Base-by-base conservation (phyloP, 768 basidiomycete species). In the Boletus sp. region DNA sequence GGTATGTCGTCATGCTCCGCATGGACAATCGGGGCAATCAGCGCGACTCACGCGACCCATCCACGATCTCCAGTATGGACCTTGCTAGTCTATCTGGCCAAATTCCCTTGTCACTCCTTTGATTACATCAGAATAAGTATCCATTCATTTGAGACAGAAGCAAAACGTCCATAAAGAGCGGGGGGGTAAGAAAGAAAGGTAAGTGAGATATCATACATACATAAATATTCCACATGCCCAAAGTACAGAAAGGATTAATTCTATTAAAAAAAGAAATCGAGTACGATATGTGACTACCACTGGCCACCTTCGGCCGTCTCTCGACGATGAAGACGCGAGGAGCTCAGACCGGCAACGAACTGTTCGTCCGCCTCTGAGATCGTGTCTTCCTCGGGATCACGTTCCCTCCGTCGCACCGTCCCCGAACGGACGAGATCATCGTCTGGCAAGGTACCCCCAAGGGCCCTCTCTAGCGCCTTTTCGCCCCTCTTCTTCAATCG, bases 401-500 rank as follows among this genome's bases (percentile, higher is more conserved):
- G 71, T 27, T 73, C 75, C 52, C 71, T 77, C 63, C 77, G 75
- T 55, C 74, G 70, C 29, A 72, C 57, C 54, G 70, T 73, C 43
- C 60, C 50, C n/a, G 62, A 61, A 17, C 63, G 56, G 13, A 35
- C 62, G 17, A 66, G 69, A 13, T 69, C 62, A 0, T 75, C 76
- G 7, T 71, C 72, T 19, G 69, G 70, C 7, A 45, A 51, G 17
- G 62, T 57, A 27, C 65, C 66, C 21, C 73, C 75, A 47, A 87
- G 68, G 4, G 85, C 84, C 44, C 74, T 74, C 65, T 88, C 86
- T 44, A 89, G 68, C 32, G 81, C 83, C 74, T 91, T 94, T 72
- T 98, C 92, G 30, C 95, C 95, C 50, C 93, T 83, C 70, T 87
- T 92, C 73, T 91, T 92, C 60, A 96, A 74, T 33, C 94, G 84